phyloP scores from a whole-genome alignment of 768 basidiomycete genomes.

The Xerocomus brunneocitrinus region DNA sequence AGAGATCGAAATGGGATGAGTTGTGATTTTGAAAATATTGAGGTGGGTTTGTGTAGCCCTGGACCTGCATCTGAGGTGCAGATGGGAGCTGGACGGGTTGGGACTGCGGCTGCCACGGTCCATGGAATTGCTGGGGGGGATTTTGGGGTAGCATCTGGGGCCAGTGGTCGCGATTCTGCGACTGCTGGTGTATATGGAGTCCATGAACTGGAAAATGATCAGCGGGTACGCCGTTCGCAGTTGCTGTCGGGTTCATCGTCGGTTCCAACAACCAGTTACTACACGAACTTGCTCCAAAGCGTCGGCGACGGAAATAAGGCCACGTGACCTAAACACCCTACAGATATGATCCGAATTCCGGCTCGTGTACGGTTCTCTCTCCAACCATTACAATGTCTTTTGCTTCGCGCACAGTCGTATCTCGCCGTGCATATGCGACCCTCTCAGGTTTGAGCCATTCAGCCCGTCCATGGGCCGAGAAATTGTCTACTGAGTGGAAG shows the following conservation, averaged over 20 bases:
- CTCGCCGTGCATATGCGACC: constrained; percentile 41
- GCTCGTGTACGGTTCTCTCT: not conserved
- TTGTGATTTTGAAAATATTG: constrained; percentile 22
- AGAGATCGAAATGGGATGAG: constrained; percentile 27
- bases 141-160: constrained; percentile 25
- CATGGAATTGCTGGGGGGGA: constrained; percentile 27
- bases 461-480: constrained; percentile 61
- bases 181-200: constrained; percentile 19
- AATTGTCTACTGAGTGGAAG: constrained; percentile 72
- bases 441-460: constrained; percentile 47
- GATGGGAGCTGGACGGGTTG: constrained; percentile 31
- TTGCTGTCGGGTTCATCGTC: constrained; percentile 17
- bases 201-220: constrained; percentile 15
- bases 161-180: constrained; percentile 20
- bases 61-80: constrained; percentile 28
- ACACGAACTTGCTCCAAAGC: not conserved
- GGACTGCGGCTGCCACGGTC: constrained; percentile 28
- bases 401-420: constrained; percentile 7
- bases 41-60: constrained; percentile 11
- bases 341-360: constrained; percentile 5
- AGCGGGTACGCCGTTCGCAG: constrained; percentile 12
- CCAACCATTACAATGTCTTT: constrained; percentile 20
- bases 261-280: not conserved
- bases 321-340: constrained; percentile 15
- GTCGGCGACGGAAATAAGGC: not conserved